These are phyloP conservation scores for Trichosanthes cucumerina DNA, from an alignment of 306 rosid genomes.

Conservation along the genomic window DNA sequence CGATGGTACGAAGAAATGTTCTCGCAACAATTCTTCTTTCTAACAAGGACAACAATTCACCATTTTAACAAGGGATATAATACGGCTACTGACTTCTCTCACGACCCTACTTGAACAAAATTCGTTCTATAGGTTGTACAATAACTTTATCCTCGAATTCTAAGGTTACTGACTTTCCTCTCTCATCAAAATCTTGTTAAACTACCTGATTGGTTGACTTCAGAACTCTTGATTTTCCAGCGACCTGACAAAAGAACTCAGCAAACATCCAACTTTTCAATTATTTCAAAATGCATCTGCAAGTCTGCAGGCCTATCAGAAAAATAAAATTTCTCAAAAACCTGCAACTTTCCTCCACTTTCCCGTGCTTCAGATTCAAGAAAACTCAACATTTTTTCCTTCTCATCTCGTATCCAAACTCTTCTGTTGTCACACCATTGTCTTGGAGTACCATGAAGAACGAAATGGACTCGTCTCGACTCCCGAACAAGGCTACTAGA, in stretches of 20 bases:
- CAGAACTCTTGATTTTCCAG: neutral
- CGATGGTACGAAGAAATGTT: neutral
- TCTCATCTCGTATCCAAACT: constrained; percentile 57
- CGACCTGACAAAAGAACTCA: neutral
- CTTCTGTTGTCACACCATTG: constrained; percentile 66
- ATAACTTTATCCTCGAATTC: too few species aligned
- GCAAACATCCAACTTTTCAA: constrained; percentile 46
- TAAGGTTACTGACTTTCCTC: too few species aligned
- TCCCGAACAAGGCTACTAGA: constrained; percentile 28
- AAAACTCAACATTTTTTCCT: constrained; percentile 38
- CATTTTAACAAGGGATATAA: too few species aligned
- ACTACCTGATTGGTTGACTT: too few species aligned
- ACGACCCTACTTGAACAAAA: too few species aligned
- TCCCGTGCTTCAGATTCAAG: constrained; percentile 40
- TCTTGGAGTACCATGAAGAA: constrained; percentile 87
- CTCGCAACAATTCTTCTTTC: neutral
- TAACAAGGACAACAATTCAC: too few species aligned
- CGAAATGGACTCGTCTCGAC: constrained; percentile 29
- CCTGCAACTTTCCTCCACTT: constrained; percentile 41
- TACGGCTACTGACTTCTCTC: too few species aligned
- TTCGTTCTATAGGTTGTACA: too few species aligned
- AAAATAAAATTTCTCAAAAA: constrained; percentile 44
- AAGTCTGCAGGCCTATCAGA: constrained; percentile 42
- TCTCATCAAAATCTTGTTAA: neutral
- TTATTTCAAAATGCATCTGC: constrained; percentile 90